These are phyloP conservation scores for Scheffersomyces lignicola DNA, from an alignment of 1,139 yeast genomes.

Conservation along the genomic window DNA sequence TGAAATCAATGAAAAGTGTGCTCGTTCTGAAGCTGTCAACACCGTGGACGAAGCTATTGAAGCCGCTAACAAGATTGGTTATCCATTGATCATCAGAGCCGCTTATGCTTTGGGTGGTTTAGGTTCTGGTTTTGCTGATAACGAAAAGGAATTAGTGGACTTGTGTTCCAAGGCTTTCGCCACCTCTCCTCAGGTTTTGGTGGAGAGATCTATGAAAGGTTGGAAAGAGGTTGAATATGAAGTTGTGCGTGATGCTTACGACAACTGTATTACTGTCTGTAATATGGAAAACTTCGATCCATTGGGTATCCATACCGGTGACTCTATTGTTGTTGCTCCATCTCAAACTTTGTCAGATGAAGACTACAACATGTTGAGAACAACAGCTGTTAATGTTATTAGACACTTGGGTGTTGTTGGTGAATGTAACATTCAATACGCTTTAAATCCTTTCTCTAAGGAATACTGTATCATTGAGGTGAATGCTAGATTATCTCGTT, in stretches of 20 bases:
- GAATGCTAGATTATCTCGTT: conserved; percentile 95
- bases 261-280: conserved; percentile 98
- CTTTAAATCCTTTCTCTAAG: conserved; percentile 88
- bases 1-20: conserved; percentile 92
- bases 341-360: conserved; percentile 97
- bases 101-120: conserved; percentile 97
- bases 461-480: conserved; percentile 98
- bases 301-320: conserved; percentile 98
- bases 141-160: conserved; percentile 77
- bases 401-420: conserved; percentile 99
- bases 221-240: conserved; percentile 99
- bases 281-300: conserved; percentile 99
- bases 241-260: conserved; percentile 96
- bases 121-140: conserved; percentile 97
- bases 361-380: conserved; percentile 96
- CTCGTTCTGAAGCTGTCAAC: conserved; percentile 84
- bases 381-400: conserved; percentile 95
- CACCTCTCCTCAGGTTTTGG: conserved; percentile 92
- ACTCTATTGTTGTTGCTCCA: conserved; percentile 98
- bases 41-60: conserved; percentile 75
- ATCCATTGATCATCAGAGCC: conserved; percentile 96
- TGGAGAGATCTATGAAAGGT: conserved; percentile 97
- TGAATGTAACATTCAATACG: conserved; percentile 98
- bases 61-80: conserved; percentile 87
- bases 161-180: conserved; percentile 93